Conservation (phyloP, 2,329 filamentous ascomycete species). For the Aspergillus pseudoviridinutans region DNA sequence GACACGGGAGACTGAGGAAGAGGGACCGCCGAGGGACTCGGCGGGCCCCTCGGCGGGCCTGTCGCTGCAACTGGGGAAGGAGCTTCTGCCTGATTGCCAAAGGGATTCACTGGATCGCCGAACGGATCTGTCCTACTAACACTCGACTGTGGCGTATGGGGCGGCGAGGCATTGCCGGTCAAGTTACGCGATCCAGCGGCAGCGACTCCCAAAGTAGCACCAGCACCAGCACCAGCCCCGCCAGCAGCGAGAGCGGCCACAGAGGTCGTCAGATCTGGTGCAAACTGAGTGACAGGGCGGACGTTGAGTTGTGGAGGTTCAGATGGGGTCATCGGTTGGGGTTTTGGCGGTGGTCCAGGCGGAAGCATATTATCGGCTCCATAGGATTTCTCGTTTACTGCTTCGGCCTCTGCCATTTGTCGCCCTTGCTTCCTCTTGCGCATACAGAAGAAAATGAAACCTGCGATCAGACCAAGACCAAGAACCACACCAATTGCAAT, state of each 20-base stretch:
- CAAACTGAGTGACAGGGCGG: slow-evolving; percentile 78
- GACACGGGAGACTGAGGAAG: neutral
- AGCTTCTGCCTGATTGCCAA: slow-evolving; percentile 59
- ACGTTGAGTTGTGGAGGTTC: slow-evolving; percentile 78
- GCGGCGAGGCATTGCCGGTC: slow-evolving; percentile 27
- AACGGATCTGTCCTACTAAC: slow-evolving; percentile 42
- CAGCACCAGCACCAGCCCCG: slow-evolving; percentile 7
- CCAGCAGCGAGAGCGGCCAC: slow-evolving; percentile 16
- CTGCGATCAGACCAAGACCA: slow-evolving; percentile 61
- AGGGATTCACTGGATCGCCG: slow-evolving; percentile 64
- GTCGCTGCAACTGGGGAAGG: slow-evolving; percentile 16
- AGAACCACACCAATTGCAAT: slow-evolving; percentile 78
- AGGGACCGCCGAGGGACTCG: slow-evolving; percentile 5
- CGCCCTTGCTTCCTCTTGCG: slow-evolving; percentile 64
- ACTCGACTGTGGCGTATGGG: slow-evolving; percentile 37
- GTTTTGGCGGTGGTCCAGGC: slow-evolving; percentile 34
- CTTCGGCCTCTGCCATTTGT: slow-evolving; percentile 40
- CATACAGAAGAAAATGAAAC: slow-evolving; percentile 68
- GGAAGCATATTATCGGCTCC: slow-evolving; percentile 25
- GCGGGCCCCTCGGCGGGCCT: neutral
- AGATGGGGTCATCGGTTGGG: slow-evolving; percentile 37
- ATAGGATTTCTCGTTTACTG: slow-evolving; percentile 62
- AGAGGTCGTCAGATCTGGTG: slow-evolving; percentile 57
- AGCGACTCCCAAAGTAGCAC: slow-evolving; percentile 8
- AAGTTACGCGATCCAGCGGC: slow-evolving; percentile 30